Evolutionary conservation across 805 yeast species (phyloP), one percentile per base, ranked within the genome.

Genomic region (Saturnispora halmiae): DNA sequence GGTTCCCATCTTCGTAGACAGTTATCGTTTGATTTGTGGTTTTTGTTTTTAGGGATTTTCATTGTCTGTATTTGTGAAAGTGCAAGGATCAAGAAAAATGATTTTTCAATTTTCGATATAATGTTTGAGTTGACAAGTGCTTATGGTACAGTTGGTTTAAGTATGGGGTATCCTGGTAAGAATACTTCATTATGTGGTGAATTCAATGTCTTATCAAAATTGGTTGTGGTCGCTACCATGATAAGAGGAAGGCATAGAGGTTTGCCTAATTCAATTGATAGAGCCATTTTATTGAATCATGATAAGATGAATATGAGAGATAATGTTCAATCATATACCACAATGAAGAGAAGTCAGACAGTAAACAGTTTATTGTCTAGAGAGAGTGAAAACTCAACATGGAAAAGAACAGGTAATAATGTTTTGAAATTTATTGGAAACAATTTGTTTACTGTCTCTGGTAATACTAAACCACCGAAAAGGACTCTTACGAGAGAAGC

Each of bases 231-330:
- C 48, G 90, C 87, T 4, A 77, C 87, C 81, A 77, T 92, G 82
- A 72, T 92, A 34, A 76, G 98, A 65, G 97, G 98, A 8, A 72
- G 96, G 44, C 96, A 88, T 54, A 84, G 98, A 72, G 97, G 97
- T 28, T 68, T 92, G 44, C 98, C 98, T 1, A 87, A 90, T 56
- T 68, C 88, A 0, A 72, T 92, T 43, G 98, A 92, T 61, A 77
- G 98, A 57, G 97, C 98, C 28, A 82, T 92, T 48, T 79, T 90
- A 70, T 59, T 90, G 38, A 90, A 94, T 6, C 74, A 81, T 40
- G 80, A 77, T 13, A 72, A 74, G 46, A 68, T 81, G 72, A 70
- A 72, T 21, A 61, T 67, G 50, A 65, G 82, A 51, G 92, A 82
- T 59, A 66, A 63, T 44, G 62, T 72, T 10, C 82, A 79, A 58